Evolutionary conservation across 2,329 filamentous ascomycete species (phyloP), one percentile per base, ranked within the genome.

Genomic region (Aureobasidium mangrovei): DNA sequence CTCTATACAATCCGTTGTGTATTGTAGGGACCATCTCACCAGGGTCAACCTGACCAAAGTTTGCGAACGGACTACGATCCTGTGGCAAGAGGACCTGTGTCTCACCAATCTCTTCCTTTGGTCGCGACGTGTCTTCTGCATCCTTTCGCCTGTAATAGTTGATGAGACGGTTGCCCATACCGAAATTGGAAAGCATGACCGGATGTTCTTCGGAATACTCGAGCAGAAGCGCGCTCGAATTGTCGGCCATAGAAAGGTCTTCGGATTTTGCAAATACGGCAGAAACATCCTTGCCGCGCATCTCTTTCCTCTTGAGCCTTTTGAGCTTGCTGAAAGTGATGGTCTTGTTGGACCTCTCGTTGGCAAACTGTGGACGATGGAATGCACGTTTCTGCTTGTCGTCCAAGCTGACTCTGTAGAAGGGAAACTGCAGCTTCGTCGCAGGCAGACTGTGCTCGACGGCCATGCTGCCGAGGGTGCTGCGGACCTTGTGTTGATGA

Each of bases 181-280:
- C 93, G 64, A 96, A 95, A 66, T 95, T 96, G 41, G 91, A 96
- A 58, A 98, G 75, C 57, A 95, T 89, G 7, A 85, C 86, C 0
- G 93, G 93, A 59, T 89, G 85, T 64, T 96, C 90, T 70, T 98
- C 93, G 7, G 89, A 94, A 68, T 98, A 98, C 70, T 98, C 93
- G 33, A 97, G 85, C 10, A 98, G 79, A 4, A 96, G 79, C 24
- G 89, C 84, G 40, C 84, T 86, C 0, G 91, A 90, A 65, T 95
- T 96, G 69, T 98, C 93, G 58, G 82, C 86, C 62, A 96, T 75
- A 28, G 87, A 89, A 18, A 98, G 76, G 62, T 95, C 87, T 65
- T 86, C 88, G 1, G 90, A 88, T 26, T 81, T 81, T 29, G 81
- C 79, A 70, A 91, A 98, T 0, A 94, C 78, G 47, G 91, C 84